Base-by-base conservation (phyloP, 2,329 filamentous ascomycete species). In the Paecilomyces sp. region DNA sequence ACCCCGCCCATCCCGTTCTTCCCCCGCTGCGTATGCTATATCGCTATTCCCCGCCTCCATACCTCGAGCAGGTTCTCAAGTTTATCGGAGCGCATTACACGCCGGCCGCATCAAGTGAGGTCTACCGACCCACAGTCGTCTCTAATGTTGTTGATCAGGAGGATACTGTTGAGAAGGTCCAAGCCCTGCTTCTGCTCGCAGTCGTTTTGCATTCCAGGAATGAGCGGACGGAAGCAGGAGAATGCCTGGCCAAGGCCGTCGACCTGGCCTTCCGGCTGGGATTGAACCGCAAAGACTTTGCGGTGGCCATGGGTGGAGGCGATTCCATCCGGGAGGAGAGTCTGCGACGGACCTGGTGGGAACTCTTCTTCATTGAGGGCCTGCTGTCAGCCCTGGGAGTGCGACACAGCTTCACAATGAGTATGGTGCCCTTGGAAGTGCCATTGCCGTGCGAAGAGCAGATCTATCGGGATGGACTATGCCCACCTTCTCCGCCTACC, bases 311-410 rank as follows among this genome's bases (percentile, higher is more conserved):
- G 66, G 87, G 88, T 15, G 79, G 81, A 30, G 85, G 85, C 4
- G 84, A 88, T 61, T 80, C 85, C 0, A 79, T 91, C 1, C 71
- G 92, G 2, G 90, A 93, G 70, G 92, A 97, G 74, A 90, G 88
- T 71, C 88, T 91, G 84, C 84, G 91, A 18, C 83, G 92, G 60
- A 97, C 92, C 1, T 97, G 92, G 92, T 97, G 92, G 92, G 91
- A 85, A 66, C 68, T 90, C 47, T 93, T 88, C 69, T 83, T 90
- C n/a, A 83, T 91, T 13, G 91, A 96, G 70, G 90, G 88, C 58
- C 88, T 96, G 83, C 83, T 95, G 65, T 90, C 91, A 4, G 90
- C 90, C 3, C 51, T 96, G 18, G 75, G 75, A 2, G 70, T 75
- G 12, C 71, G 74, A 59, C 64, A 62, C 15, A 65, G 60, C 15